Base-by-base conservation (phyloP, 1,284 basidiomycete genomes). In the Pterulicium gracile region DNA sequence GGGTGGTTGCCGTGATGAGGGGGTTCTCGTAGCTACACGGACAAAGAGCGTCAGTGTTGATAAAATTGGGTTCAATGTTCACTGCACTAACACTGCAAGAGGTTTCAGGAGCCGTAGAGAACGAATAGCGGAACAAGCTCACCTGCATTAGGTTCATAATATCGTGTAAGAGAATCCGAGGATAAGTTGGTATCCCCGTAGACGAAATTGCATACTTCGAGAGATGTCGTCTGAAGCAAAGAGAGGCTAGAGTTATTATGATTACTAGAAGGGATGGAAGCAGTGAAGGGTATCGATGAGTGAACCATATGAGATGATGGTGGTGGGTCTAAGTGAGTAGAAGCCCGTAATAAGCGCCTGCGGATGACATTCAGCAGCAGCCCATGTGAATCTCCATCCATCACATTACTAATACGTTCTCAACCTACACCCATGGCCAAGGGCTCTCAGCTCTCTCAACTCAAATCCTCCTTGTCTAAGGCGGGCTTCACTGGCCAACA, bases 361-460 rank as follows among this genome's bases (percentile, higher is more conserved):
- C n/a, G n/a, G n/a, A n/a, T n/a, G n/a, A n/a, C n/a, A n/a, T n/a
- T n/a, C n/a, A n/a, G n/a, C n/a, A n/a, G n/a, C n/a, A n/a, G n/a
- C n/a, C n/a, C n/a, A n/a, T n/a, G n/a, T n/a, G n/a, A n/a, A n/a
- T n/a, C n/a, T n/a, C n/a, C n/a, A n/a, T n/a, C n/a, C n/a, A n/a
- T n/a, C n/a, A n/a, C n/a, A n/a, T n/a, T n/a, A n/a, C n/a, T n/a
- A n/a, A n/a, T n/a, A n/a, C n/a, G n/a, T n/a, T n/a, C n/a, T n/a
- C n/a, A n/a, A 32, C n/a, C 27, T 32, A 7, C 10, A 32, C 27
- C n/a, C 44, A 82, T 83, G 81, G 73, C 69, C 22, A 83, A 77
- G 57, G 79, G 81, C 47, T 91, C 88, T 2, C 88, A 92, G 63
- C 75, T 96, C 19, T 69, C 79, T 21, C 91, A 95, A 66, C 82